phyloP scores from a whole-genome alignment of 148 eudicot genomes.

The Cornus controversa region DNA sequence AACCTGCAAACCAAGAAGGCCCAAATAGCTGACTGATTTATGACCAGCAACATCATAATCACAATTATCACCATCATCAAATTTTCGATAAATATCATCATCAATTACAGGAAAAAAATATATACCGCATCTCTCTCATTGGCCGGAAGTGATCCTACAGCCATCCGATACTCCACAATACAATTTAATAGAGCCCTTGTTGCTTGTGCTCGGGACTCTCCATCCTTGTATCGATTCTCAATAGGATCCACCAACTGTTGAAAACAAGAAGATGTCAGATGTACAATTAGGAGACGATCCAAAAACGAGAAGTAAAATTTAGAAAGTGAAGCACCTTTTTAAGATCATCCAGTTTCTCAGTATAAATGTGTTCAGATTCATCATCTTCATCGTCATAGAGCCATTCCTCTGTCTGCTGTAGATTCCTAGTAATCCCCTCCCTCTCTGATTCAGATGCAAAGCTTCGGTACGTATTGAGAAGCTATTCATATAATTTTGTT shows the following conservation, averaged over 20 bases:
- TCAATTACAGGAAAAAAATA: constrained; percentile 5
- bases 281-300: neutral
- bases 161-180: constrained; percentile 43
- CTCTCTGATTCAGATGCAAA: constrained; percentile 69
- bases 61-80: neutral
- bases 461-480: constrained; percentile 60
- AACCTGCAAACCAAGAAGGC: constrained; percentile 41
- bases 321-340: constrained; percentile 49
- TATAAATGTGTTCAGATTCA: constrained; percentile 71
- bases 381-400: constrained; percentile 95
- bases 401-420: constrained; percentile 91
- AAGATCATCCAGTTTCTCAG: constrained; percentile 59
- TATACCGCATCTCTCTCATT: constrained; percentile 66
- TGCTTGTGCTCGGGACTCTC: constrained; percentile 64
- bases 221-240: constrained; percentile 72
- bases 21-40: constrained; percentile 11
- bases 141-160: constrained; percentile 45
- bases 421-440: constrained; percentile 53
- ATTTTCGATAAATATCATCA: neutral
- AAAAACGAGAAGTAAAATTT: constrained; percentile 2
- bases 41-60: neutral
- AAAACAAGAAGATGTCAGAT: constrained; percentile 16
- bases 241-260: constrained; percentile 77
- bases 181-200: constrained; percentile 37
- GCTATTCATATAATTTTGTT: constrained; percentile 34